Conservation (phyloP, 1,284 basidiomycete species). For the Ustanciosporium gigantosporum region DNA sequence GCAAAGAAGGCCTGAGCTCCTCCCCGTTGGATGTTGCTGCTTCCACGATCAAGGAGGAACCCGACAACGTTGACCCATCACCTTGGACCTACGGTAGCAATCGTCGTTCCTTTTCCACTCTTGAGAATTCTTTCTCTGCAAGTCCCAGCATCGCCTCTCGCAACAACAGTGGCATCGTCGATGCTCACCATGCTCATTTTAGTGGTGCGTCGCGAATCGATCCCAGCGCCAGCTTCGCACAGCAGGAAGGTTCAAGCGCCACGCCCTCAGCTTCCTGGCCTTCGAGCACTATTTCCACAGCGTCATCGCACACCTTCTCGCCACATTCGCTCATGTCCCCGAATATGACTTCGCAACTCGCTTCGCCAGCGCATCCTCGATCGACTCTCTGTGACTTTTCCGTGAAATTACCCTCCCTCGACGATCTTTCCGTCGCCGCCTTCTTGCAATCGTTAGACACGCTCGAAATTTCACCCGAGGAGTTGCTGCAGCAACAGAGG, state of each 20-base stretch:
- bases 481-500: slow-evolving; percentile 32
- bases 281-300: background rate
- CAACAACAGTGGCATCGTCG: too few relatives aligned
- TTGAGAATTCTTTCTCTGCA: too few relatives aligned
- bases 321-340: background rate
- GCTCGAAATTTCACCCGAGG: slow-evolving; percentile 52
- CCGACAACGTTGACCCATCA: too few relatives aligned
- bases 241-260: background rate
- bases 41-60: background rate
- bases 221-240: too few relatives aligned
- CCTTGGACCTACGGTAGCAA: too few relatives aligned
- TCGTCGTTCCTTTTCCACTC: too few relatives aligned
- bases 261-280: background rate
- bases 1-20: background rate
- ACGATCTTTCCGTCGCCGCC: slow-evolving; percentile 53
- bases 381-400: too few relatives aligned
- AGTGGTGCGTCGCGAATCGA: too few relatives aligned
- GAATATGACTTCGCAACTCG: background rate
- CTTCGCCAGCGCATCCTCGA: background rate
- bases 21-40: background rate
- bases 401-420: slow-evolving; percentile 34
- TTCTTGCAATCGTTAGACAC: slow-evolving; percentile 58
- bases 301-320: background rate
- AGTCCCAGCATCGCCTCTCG: too few relatives aligned
- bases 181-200: too few relatives aligned